Conservation (phyloP, 495 filamentous ascomycete genomes). For the Podospora pseudopauciseta region DNA sequence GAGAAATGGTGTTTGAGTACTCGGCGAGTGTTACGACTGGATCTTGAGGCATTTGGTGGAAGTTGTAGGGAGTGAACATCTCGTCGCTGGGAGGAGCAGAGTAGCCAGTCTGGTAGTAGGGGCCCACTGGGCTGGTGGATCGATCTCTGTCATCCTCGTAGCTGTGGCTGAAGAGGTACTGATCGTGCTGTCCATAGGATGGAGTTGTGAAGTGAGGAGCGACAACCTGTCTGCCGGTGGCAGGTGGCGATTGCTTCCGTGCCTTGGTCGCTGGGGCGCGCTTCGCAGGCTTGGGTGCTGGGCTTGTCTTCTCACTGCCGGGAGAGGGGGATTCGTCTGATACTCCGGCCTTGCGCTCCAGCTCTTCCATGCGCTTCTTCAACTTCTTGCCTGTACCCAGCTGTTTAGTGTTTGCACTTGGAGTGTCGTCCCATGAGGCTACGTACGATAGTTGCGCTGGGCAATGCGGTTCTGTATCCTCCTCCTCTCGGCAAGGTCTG, state of each 20-base stretch:
- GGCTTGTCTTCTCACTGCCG: conserved; percentile 48
- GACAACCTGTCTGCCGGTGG: conserved; percentile 37
- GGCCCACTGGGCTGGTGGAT: conserved; percentile 56
- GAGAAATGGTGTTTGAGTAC: background rate
- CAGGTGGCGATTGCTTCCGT: conserved; percentile 28
- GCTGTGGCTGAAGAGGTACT: conserved; percentile 45
- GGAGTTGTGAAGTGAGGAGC: conserved; percentile 59
- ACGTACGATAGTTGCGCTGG: conserved; percentile 96
- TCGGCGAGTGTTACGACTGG: conserved; percentile 20
- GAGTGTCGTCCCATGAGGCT: background rate
- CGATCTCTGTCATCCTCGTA: conserved; percentile 57
- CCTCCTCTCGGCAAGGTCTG: conserved; percentile 88
- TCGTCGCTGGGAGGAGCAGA: conserved; percentile 65
- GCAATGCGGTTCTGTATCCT: conserved; percentile 97
- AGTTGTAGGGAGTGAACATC: conserved; percentile 62
- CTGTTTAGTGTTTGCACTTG: conserved; percentile 12
- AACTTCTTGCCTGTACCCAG: conserved; percentile 83
- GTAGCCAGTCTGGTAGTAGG: conserved; percentile 63
- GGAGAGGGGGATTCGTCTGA: conserved; percentile 62
- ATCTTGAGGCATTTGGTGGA: conserved; percentile 41
- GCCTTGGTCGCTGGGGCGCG: conserved; percentile 36
- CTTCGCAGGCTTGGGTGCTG: conserved; percentile 42
- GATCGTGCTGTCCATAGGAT: conserved; percentile 49
- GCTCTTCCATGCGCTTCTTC: conserved; percentile 93
- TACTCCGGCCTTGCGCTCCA: conserved; percentile 86